phyloP scores from a whole-genome alignment of 73 alveolate species.

The Symbiodinium pilosum region DNA sequence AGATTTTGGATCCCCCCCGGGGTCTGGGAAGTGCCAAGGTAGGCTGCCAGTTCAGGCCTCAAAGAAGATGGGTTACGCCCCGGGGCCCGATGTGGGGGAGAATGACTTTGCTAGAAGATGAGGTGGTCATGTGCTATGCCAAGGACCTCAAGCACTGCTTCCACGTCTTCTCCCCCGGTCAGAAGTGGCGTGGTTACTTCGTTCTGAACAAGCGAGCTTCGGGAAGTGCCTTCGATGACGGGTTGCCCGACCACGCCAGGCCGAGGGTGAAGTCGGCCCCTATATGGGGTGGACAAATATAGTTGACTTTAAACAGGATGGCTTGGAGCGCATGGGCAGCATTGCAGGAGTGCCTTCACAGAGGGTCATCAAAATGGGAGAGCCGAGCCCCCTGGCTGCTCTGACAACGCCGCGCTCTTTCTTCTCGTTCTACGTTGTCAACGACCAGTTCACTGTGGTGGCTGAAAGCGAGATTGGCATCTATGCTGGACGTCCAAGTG shows the following conservation, averaged over 20 bases:
- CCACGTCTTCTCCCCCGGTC: conserved; percentile 11
- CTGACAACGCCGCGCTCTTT: neutral
- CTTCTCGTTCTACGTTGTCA: conserved; percentile 1
- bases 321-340: neutral
- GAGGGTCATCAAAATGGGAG: neutral
- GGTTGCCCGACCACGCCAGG: neutral
- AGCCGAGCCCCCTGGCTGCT: neutral
- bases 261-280: conserved; percentile 31
- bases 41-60: conserved; percentile 25
- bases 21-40: no score
- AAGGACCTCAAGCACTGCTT: conserved; percentile 23
- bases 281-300: conserved; percentile 41
- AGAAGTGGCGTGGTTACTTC: conserved; percentile 23
- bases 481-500: neutral
- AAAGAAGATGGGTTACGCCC: conserved; percentile 29
- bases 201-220: neutral
- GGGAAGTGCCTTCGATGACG: neutral
- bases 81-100: conserved; percentile 38
- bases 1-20: no score
- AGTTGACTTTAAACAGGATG: neutral
- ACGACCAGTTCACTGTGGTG: conserved; percentile 1
- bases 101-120: conserved; percentile 1
- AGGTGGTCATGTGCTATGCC: conserved; percentile 5
- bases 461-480: neutral
- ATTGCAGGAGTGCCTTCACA: neutral